Evolutionary conservation across 2,329 filamentous ascomycete genomes (phyloP), one percentile per base, ranked within the genome.

Genomic region (Orbilia ellipsospora): DNA sequence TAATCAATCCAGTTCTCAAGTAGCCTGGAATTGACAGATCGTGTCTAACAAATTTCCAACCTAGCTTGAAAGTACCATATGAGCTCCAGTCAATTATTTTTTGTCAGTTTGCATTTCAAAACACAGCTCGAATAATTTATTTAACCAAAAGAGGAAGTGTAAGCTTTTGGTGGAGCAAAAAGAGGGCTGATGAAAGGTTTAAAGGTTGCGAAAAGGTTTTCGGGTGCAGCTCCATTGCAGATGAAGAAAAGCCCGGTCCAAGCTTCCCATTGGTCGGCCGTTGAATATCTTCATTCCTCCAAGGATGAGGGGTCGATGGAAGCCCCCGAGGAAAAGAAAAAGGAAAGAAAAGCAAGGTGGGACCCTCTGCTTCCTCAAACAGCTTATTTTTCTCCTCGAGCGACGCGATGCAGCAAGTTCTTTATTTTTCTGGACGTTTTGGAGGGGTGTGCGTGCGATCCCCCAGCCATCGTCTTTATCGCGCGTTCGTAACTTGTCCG

Each of bases 391-490:
- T 16, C 59, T 72, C 26, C 18, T 36, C 59, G 8, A 59, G 52
- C 20, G 55, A 73, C 69, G 69, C 55, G 69, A 61, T 60, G 31
- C 45, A 23, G 26, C 40, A 63, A 45, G 51, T 44, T 48, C 36
- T 48, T 48, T 36, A 36, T 56, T 48, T 48, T 54, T 61, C 18
- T 31, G 50, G 40, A 12, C 36, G 62, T 56, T 54, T 54, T 45
- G 62, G 62, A 56, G 51, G 62, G 18, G 50, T 54, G 61, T 23
- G 15, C 15, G 26, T 42, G 50, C 40, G 40, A 62, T 31, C 16
- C 60, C 63, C 70, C 70, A 74, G 70, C 70, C 70, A 74, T 74
- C 70, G 63, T 56, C 63, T 74, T 74, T 74, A 68, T 74, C 70
- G 70, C 69, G 69, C 60, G 67, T 72, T 72, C 67, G 45, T 65